Evolutionary conservation across 805 yeast genomes (phyloP).

Genomic region (Candida schatavii): DNA sequence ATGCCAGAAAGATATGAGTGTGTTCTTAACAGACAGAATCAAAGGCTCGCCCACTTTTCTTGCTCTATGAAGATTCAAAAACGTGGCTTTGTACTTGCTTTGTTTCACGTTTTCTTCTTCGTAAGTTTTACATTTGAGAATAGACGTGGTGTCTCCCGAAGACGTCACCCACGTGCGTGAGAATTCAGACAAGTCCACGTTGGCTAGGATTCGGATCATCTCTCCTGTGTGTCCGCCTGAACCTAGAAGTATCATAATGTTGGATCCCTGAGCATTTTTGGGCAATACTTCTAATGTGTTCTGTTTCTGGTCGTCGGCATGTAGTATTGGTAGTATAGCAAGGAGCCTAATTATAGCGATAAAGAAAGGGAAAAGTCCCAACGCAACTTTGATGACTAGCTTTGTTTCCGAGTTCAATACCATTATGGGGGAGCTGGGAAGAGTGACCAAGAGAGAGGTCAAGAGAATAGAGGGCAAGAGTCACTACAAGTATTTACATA

Average conservation of each 20-base stretch:
- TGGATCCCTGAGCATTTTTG: slow-evolving; percentile 13
- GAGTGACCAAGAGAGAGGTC: too few species aligned
- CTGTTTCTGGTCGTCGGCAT: slow-evolving; percentile 2
- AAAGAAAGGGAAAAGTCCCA: slow-evolving; percentile 20
- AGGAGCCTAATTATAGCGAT: slow-evolving; percentile 20
- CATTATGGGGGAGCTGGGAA: slow-evolving; percentile 5
- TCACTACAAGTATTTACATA: too few species aligned
- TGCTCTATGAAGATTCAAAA: slow-evolving; percentile 50
- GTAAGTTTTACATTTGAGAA: slow-evolving; percentile 34
- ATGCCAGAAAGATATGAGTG: slow-evolving; percentile 34
- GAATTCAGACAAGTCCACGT: slow-evolving; percentile 27
- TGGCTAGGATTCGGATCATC: slow-evolving; percentile 67
- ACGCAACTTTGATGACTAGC: slow-evolving; percentile 10
- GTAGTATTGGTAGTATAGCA: slow-evolving; percentile 20
- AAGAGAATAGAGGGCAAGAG: too few species aligned
- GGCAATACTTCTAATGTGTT: slow-evolving; percentile 6
- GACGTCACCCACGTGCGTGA: slow-evolving; percentile 42
- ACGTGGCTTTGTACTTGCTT: slow-evolving; percentile 14
- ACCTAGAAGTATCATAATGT: slow-evolving; percentile 68
- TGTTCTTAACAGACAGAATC: slow-evolving; percentile 44
- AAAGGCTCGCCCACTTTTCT: slow-evolving; percentile 58
- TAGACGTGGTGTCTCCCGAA: slow-evolving; percentile 52
- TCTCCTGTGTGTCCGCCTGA: slow-evolving; percentile 98
- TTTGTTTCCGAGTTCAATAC: slow-evolving; percentile 7
- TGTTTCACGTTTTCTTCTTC: slow-evolving; percentile 22